phyloP scores from a whole-genome alignment of 306 rosid species.

The Begonia peltatifolia region DNA sequence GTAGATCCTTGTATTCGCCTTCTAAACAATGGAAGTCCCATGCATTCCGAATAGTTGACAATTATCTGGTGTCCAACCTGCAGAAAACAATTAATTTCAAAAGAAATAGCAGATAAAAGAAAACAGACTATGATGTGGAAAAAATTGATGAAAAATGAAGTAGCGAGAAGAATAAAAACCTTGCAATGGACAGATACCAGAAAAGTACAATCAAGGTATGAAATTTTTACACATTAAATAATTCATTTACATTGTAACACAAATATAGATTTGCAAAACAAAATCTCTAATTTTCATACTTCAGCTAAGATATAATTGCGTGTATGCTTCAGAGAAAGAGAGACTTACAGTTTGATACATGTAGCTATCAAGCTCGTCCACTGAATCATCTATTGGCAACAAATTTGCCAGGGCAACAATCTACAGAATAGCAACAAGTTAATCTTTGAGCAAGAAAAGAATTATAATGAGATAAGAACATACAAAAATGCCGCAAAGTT shows the following conservation, averaged over 20 bases:
- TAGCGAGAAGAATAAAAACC: too few species aligned
- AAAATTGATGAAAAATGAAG: background rate
- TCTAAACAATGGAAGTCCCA: slow-evolving; percentile 92
- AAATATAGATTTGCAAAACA: background rate
- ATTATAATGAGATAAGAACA: background rate
- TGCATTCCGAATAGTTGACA: slow-evolving; percentile 77
- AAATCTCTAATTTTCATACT: background rate
- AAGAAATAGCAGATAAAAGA: background rate
- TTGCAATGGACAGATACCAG: too few species aligned
- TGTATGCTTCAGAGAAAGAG: background rate
- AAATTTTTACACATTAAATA: background rate
- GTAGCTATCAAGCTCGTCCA: slow-evolving; percentile 89
- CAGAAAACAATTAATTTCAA: background rate
- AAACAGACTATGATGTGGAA: background rate
- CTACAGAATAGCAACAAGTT: slow-evolving; percentile 18
- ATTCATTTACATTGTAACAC: background rate
- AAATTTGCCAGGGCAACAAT: slow-evolving; percentile 92
- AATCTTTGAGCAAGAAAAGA: background rate
- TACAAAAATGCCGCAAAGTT: background rate
- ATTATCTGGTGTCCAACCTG: slow-evolving; percentile 98
- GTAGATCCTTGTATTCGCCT: slow-evolving; percentile 86
- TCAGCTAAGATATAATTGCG: background rate
- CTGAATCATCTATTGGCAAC: slow-evolving; percentile 83
- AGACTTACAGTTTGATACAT: slow-evolving; percentile 85
- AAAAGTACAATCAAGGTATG: too few species aligned